These are phyloP conservation scores for Thielaviopsis euricoi DNA, from an alignment of 2,329 filamentous ascomycete genomes.

Conservation along the genomic window DNA sequence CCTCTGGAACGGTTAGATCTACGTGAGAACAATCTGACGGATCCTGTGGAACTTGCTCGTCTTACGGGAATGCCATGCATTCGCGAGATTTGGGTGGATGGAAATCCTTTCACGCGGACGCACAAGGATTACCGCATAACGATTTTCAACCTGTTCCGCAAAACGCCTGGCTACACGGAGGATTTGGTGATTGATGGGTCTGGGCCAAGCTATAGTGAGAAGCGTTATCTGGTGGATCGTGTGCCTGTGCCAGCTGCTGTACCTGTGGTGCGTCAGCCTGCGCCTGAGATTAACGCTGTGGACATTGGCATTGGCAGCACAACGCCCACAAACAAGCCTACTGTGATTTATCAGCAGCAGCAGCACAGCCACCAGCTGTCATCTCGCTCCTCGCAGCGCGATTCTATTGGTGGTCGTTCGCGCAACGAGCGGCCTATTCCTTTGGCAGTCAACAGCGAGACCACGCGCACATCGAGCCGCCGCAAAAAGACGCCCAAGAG, in stretches of 20 bases:
- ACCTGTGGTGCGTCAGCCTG: constrained; percentile 57
- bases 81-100: constrained; percentile 78
- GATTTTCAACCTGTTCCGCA: constrained; percentile 92
- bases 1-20: constrained; percentile 83
- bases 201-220: constrained; percentile 71
- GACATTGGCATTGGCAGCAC: constrained; percentile 28
- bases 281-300: constrained; percentile 43
- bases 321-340: constrained; percentile 37
- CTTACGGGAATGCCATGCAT: constrained; percentile 84
- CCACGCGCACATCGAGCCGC: constrained; percentile 40
- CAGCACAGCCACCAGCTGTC: constrained; percentile 29
- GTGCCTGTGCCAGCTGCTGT: constrained; percentile 59
- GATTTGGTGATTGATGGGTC: constrained; percentile 80
- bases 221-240: constrained; percentile 68
- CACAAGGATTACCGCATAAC: constrained; percentile 72
- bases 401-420: constrained; percentile 24
- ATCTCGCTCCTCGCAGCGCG: background rate
- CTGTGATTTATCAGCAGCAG: constrained; percentile 25
- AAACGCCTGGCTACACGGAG: constrained; percentile 74
- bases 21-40: constrained; percentile 77
- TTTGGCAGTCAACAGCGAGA: constrained; percentile 38
- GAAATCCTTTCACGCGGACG: constrained; percentile 81
- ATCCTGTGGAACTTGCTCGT: constrained; percentile 78
- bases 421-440: constrained; percentile 43
- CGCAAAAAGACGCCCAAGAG: constrained; percentile 44